Evolutionary conservation across 305 asterid genomes (phyloP), one percentile per base, ranked within the genome.

Genomic region (Striga hermonthica): DNA sequence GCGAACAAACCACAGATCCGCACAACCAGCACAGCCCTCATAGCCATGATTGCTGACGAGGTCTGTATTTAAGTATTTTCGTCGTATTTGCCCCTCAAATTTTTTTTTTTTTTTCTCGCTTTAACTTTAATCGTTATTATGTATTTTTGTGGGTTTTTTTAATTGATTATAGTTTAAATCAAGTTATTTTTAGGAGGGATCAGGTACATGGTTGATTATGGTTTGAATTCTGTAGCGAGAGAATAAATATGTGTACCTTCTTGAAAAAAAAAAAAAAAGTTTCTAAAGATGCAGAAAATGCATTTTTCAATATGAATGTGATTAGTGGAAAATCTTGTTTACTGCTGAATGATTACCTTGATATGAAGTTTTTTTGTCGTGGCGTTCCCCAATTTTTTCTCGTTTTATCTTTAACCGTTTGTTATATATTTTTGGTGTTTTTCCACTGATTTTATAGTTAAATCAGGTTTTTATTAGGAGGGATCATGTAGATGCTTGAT

Each of bases 31-130:
- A 89, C 98, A 5, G 98, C 98, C 37, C 91, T 92, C 70, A 83
- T 92, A 68, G 91, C 97, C 12, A 92, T 92, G 98, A 92, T 92
- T 53, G 98, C 90, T 41, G 98, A 92, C 72, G 98, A 92, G 98
- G 98, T 92, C 0, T 10, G 4, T 10, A 6, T 5, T 49, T 14
- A 13, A n/a, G 31, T 22, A 0, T 22, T 22, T 22, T 22, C 31
- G 2, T 22, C 31, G 31, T 22, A 22, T 22, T 22, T 22, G 1
- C 31, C 31, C 31, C 31, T 22, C 31, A 22, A n/a, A n/a, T n/a
- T 4, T 48, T 12, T 13, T 48, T 11, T 64, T 12, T 22, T 12
- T 65, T 16, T 52, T 0, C 5, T 15, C 57, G 70, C 1, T 13
- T 53, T 55, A 53, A 9, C 22, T 48, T 39, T 14, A 2, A 6